These are phyloP conservation scores for Coemansia sp. DNA, from an alignment of 192 early-diverging fungal species.

Conservation along the genomic window DNA sequence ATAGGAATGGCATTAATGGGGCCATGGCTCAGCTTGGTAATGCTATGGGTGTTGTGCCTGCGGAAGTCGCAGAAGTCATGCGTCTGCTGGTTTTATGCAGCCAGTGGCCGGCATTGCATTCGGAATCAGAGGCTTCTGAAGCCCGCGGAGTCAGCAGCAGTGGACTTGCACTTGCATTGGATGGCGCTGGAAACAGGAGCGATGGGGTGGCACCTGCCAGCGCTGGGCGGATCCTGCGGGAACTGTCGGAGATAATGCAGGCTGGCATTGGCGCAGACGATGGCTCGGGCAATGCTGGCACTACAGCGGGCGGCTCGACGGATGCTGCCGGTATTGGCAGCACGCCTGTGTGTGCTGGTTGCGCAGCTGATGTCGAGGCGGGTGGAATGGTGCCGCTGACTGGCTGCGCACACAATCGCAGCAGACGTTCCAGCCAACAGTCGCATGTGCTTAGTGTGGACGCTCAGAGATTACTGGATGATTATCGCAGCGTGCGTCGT, in stretches of 20 bases:
- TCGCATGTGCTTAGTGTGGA: neutral
- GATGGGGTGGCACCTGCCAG: too few relatives aligned
- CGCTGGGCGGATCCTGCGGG: too few relatives aligned
- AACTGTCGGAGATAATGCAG: too few relatives aligned
- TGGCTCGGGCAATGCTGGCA: neutral
- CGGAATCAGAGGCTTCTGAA: neutral
- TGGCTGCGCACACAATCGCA: constrained; percentile 1
- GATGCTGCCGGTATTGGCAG: neutral
- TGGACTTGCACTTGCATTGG: too few relatives aligned
- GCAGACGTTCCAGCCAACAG: neutral
- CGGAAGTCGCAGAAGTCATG: constrained; percentile 20
- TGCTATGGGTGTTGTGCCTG: constrained; percentile 16
- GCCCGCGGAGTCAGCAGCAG: neutral
- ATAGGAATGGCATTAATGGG: neutral
- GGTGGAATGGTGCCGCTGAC: neutral
- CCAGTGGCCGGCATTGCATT: neutral
- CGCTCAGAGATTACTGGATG: constrained; percentile 16
- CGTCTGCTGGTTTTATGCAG: constrained; percentile 15
- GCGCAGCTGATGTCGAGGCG: neutral
- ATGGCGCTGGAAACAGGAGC: too few relatives aligned
- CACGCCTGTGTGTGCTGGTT: neutral
- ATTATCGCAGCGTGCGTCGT: constrained; percentile 33
- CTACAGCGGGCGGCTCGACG: neutral
- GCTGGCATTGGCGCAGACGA: too few relatives aligned
- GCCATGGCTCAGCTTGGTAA: constrained; percentile 10